Evolutionary conservation across 1,284 basidiomycete genomes (phyloP).

Genomic region (Apiotrichum gamsii): DNA sequence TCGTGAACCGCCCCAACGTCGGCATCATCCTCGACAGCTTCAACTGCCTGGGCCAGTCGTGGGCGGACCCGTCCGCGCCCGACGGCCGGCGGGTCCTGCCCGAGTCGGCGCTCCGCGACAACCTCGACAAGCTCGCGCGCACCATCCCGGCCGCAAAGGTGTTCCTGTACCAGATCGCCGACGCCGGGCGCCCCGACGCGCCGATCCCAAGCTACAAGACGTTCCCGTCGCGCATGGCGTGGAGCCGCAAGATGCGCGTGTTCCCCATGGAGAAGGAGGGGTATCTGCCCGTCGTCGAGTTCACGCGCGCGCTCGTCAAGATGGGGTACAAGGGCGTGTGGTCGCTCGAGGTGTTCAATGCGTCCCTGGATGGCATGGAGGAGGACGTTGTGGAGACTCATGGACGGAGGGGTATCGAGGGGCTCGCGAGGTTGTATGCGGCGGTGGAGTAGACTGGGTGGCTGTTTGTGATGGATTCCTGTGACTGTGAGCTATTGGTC

Average conservation of each 20-base stretch:
- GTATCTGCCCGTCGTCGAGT: constrained; percentile 6
- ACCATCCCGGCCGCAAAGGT: background rate
- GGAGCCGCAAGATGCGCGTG: background rate
- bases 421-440: no score
- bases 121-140: background rate
- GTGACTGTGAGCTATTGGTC: no score
- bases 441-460: no score
- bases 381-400: no score
- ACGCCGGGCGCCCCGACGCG: background rate
- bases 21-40: constrained; percentile 8
- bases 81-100: background rate
- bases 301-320: background rate
- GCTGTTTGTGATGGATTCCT: no score
- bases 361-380: background rate
- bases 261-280: constrained; percentile 2
- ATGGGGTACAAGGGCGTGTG: constrained; percentile 1
- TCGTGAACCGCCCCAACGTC: constrained; percentile 5
- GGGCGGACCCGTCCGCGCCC: constrained; percentile 1
- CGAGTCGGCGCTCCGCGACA: background rate
- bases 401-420: no score
- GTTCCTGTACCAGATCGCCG: constrained; percentile 5
- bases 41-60: constrained; percentile 3
- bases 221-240: background rate
- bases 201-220: no score
- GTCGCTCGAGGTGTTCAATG: constrained; percentile 9